Conservation (phyloP, 2,329 filamentous ascomycete genomes). For the Nemania sp. region DNA sequence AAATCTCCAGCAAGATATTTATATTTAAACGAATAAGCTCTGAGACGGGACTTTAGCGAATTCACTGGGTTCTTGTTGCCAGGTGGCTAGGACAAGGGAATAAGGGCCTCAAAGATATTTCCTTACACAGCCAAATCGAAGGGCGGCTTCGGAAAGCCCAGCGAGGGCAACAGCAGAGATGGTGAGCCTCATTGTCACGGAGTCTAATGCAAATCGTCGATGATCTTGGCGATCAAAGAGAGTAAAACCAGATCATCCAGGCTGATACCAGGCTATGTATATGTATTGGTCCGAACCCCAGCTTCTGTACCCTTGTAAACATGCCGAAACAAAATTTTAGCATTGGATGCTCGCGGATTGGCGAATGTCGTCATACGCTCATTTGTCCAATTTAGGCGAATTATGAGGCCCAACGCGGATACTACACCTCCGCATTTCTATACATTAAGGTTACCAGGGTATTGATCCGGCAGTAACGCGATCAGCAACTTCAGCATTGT, state of each 20-base stretch:
- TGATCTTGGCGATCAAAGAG: constrained; percentile 29
- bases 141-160: constrained; percentile 48
- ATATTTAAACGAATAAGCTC: background rate
- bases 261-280: constrained; percentile 34
- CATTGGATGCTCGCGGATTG: constrained; percentile 30
- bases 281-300: constrained; percentile 23
- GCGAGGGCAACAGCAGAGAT: constrained; percentile 43
- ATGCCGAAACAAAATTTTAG: constrained; percentile 41
- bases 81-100: too few relatives aligned
- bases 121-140: constrained; percentile 49
- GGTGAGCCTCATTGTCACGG: constrained; percentile 48
- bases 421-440: constrained; percentile 40
- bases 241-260: background rate
- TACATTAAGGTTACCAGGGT: constrained; percentile 33
- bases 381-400: constrained; percentile 41
- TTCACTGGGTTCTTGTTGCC: background rate
- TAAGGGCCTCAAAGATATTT: too few relatives aligned
- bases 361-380: constrained; percentile 36
- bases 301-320: constrained; percentile 22
- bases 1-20: background rate
- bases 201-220: constrained; percentile 22
- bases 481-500: background rate
- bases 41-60: background rate
- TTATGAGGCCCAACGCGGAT: constrained; percentile 39
- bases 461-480: constrained; percentile 37